Percentiles rank a stretch among this genome's conserved stretches.
These are phyloP conservation scores for Delphinella strobiligena DNA, from an alignment of 2,329 filamentous ascomycete species.

Conservation along the genomic window DNA sequence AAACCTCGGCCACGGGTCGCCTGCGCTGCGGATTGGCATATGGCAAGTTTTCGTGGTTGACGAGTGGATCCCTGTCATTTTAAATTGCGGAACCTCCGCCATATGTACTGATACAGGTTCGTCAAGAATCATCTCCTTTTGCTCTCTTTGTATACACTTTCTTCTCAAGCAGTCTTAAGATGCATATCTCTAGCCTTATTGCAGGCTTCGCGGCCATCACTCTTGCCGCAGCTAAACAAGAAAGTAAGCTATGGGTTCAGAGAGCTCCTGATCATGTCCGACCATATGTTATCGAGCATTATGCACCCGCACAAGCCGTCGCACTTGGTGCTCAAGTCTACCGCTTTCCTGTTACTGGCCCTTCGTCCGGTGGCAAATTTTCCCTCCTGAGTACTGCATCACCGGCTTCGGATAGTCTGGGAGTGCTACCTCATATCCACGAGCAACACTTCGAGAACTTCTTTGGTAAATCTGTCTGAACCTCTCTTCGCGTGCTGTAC, in stretches of 20 bases:
- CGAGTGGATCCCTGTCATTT: too few species aligned
- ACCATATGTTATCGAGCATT: constrained; percentile 26
- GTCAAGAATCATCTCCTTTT: too few species aligned
- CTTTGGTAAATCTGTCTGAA: too few species aligned
- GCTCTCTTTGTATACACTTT: too few species aligned
- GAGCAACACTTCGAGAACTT: constrained; percentile 35
- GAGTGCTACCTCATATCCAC: constrained; percentile 34
- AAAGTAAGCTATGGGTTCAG: constrained; percentile 3
- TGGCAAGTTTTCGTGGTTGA: too few species aligned
- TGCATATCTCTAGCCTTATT: constrained; percentile 1
- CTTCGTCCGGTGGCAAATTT: constrained; percentile 33
- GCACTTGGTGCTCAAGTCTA: constrained; percentile 27
- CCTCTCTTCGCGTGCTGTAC: too few species aligned
- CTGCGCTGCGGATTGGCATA: too few species aligned
- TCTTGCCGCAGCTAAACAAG: neutral
- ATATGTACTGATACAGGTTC: too few species aligned
- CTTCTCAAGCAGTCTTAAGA: too few species aligned
- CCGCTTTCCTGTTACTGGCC: constrained; percentile 33
- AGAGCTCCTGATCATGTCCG: constrained; percentile 21
- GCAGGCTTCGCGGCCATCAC: constrained; percentile 1
- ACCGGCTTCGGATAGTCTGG: constrained; percentile 23
- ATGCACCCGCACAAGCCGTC: constrained; percentile 22
- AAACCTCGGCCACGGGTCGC: too few species aligned
- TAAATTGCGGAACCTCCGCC: too few species aligned
- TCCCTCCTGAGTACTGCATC: constrained; percentile 32